Base-by-base conservation (phyloP, 2,329 filamentous ascomycete species). In the Monilinia fructicola region DNA sequence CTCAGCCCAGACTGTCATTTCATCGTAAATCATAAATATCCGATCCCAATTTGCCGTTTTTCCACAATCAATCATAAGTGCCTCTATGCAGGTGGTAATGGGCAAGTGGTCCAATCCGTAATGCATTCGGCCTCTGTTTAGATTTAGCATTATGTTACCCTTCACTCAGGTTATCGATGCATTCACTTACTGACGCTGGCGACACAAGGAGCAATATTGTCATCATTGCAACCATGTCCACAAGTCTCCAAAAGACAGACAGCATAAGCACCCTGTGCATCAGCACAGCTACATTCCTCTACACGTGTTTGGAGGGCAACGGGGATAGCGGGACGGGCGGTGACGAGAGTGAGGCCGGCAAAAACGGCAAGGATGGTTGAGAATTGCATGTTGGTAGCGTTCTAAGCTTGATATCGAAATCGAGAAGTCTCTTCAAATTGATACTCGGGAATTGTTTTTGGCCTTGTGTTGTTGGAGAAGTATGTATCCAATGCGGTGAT, bases 251-350 rank as follows among this genome's bases (percentile, higher is more conserved):
- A 54, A 18, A 64, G 35, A 18, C 62, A 64, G 40, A 56, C 62
- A 21, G 40, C 31, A 46, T 56, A 64, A 18, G 62, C 62, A 11
- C 31, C 21, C 18, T 56, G 28, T 7, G 53, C 62, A 46, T 64
- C 62, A 35, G 52, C 28, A 44, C 62, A 58, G 21, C 62, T 64
- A n/a, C 62, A 64, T 46, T 56, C 53, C 18, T 64, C 53, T 9
- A 56, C 40, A 10, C 62, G 50, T 26, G 23, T 18, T 38, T 56
- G 21, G 6, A 64, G 40, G 12, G 40, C n/a, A 5, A 28, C 52
- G 26, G 38, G 52, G 21, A 26, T 38, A 16, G 26, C 67, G 28
- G 62, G 62, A 23, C 62, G 62, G 26, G 53, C 62, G n/a, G 26
- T 26, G 35, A 56, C 52, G 23, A 64, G 53, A 46, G 28, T 54